Conservation (phyloP, 495 filamentous ascomycete genomes). For the Annulohypoxylon maeteangense region DNA sequence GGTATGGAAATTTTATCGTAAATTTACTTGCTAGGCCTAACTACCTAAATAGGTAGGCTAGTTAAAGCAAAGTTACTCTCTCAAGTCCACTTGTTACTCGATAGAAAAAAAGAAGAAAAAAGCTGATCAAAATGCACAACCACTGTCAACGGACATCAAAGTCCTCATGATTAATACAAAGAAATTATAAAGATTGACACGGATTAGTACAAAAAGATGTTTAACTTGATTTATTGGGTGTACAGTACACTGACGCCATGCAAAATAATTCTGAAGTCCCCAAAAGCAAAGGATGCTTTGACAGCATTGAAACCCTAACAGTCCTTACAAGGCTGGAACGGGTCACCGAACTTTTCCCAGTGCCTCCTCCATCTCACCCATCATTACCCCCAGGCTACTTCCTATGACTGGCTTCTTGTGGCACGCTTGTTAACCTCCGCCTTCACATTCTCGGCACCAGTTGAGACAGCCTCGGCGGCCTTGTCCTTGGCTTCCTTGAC, state of each 20-base stretch:
- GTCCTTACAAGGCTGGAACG: slow-evolving; percentile 17
- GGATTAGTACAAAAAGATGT: background rate
- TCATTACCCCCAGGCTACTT: background rate
- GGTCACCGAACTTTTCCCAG: slow-evolving; percentile 10
- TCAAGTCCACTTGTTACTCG: no score
- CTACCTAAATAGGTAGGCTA: no score
- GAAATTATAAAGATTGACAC: background rate
- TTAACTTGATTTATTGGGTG: slow-evolving; percentile 33
- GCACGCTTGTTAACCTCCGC: slow-evolving; percentile 66
- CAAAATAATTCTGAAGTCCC: slow-evolving; percentile 38
- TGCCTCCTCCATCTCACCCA: background rate
- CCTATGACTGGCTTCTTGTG: slow-evolving; percentile 54
- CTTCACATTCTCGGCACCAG: slow-evolving; percentile 74
- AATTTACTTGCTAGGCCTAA: no score
- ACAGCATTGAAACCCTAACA: slow-evolving; percentile 16
- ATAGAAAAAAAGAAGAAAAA: no score
- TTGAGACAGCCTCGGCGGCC: slow-evolving; percentile 72
- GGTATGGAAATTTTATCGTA: no score
- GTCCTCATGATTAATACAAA: background rate
- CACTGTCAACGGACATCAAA: no score
- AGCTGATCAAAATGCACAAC: no score
- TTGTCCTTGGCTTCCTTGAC: slow-evolving; percentile 83
- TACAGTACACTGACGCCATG: slow-evolving; percentile 42
- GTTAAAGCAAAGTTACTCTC: no score
- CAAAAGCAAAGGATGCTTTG: slow-evolving; percentile 32